Evolutionary conservation across 768 basidiomycete species (phyloP), one percentile per base, ranked within the genome.

Genomic region (Mycena vitilis): DNA sequence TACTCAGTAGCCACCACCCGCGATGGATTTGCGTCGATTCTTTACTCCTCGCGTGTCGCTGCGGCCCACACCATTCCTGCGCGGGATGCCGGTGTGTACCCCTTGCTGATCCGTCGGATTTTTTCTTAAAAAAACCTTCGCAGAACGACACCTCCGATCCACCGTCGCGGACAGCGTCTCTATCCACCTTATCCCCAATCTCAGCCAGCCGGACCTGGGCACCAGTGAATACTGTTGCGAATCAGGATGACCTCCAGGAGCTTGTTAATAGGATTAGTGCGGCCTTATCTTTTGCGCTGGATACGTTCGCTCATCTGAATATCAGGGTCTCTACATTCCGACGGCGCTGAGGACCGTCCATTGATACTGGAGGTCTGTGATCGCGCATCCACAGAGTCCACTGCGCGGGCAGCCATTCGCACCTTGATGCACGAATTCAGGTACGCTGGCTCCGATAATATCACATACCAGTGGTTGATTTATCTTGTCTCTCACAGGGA

Each of bases 401-500:
- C 64, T 36, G 67, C 71, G 1, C 66, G 71, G 12, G 71, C 69
- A 52, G 71, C 71, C 2, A 55, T 69, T 44, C 34, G 58, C 2
- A 63, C 71, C 8, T 57, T 72, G 16, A 72, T 66, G 60, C 64
- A 72, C 37, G 67, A 72, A 37, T 63, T 72, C 44, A 72, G 66
- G 71, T 68, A 45, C 15, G 40, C 16, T 3, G 62, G 49, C 47
- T 5, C 0, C 9, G 36, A 0, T 36, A n/a, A 40, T 15, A 12
- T 36, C 16, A 4, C 18, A 7, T 18, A 5, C 11, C 11, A 5
- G 16, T 34, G 5, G 5, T 18, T 65, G 13, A 44, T 18, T n/a
- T 8, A 40, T 13, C 2, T 23, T 18, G 5, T 45, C 23, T 45
- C 10, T 34, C 8, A 16, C 59, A 68, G 71, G 54, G 49, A 63